Evolutionary conservation across 179 eudicot genomes (phyloP).

Genomic region (Corrigiola litoralis): DNA sequence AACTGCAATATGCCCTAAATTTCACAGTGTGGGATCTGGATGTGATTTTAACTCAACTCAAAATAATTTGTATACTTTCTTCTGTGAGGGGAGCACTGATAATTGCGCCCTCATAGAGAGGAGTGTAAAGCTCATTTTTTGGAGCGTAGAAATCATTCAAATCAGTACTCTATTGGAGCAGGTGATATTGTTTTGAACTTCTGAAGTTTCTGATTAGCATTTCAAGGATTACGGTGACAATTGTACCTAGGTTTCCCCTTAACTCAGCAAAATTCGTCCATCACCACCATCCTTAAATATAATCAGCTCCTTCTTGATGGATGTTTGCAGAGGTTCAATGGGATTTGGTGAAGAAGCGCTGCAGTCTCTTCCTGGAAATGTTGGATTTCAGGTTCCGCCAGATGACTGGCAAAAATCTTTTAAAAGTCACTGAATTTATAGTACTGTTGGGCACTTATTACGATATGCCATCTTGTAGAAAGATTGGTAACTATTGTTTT

Average conservation of each 20-base stretch:
- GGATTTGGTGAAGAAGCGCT: constrained; percentile 97
- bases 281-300: neutral
- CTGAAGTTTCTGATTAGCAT: neutral
- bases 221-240: neutral
- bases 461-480: too few species aligned
- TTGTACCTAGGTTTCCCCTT: neutral
- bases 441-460: too few species aligned
- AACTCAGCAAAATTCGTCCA: neutral
- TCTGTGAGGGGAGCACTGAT: too few species aligned
- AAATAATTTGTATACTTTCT: too few species aligned
- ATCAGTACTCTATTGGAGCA: neutral
- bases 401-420: too few species aligned
- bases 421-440: too few species aligned
- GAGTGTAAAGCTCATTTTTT: neutral
- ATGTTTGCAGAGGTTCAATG: constrained; percentile 92
- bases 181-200: neutral
- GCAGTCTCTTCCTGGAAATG: constrained; percentile 89
- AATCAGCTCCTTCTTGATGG: neutral
- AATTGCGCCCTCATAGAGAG: too few species aligned
- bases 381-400: constrained; percentile 67
- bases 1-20: too few species aligned
- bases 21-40: too few species aligned
- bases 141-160: neutral
- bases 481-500: neutral
- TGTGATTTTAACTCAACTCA: too few species aligned